Evolutionary conservation across 345 rosid genomes (phyloP), one percentile per base, ranked within the genome.

Genomic region (Microthlaspi erraticum): DNA sequence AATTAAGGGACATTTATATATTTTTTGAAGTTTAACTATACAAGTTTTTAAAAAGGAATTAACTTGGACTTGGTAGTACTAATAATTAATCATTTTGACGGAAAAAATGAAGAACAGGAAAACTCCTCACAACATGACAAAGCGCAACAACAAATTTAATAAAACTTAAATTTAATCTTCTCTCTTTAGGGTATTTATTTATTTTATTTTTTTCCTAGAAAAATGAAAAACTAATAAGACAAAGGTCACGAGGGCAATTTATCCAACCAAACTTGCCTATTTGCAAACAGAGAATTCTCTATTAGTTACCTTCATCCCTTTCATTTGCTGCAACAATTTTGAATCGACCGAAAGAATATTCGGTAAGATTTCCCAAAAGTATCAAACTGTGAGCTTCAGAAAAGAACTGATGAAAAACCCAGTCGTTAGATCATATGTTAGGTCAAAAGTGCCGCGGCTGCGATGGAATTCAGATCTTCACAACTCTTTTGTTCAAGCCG

Each of bases 391-490:
- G 31, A 72, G 20, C 10, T 54, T 54, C 19, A 34, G 55, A 36
- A 36, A 56, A 56, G 61, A 64, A 37, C 1, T 10, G 14, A 71
- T 68, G 74, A 75, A 75, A 33, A 53, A 19, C 11, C 45, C 58
- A 31, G 31, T 60, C 14, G 88, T 91, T 34, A 66, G 97, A 75
- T 86, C 89, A 31, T 91, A 91, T 70, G 81, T 84, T 52, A 84
- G 96, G 80, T 91, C 96, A 58, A 89, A 83, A 87, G 77, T 78
- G 67, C 92, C 96, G 0, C 71, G 97, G 69, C 84, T 89, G 62
- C 83, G 88, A 17, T 91, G 97, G 97, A 81, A 84, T 12, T 85
- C 86, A 0, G 97, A 89, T 78, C 97, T 91, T 62, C 97, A 91
- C 79, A 85, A 82, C 60, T 80, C 86, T 45, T 91, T 91, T 64